Conservation (phyloP, 805 yeast genomes). For the Lachancea kluyveri region DNA sequence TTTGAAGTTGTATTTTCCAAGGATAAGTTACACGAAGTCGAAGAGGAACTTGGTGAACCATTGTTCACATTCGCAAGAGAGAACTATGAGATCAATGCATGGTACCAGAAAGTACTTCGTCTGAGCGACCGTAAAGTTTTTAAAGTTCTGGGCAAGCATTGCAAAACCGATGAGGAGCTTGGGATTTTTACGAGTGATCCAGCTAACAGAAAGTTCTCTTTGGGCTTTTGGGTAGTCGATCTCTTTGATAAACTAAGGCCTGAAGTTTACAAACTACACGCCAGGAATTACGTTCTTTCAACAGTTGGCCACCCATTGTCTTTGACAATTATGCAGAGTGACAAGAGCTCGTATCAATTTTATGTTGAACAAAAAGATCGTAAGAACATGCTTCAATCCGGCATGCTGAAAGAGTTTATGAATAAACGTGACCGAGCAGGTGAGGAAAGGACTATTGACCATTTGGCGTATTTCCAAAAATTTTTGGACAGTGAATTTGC, state of each 20-base stretch:
- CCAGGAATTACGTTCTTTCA: slow-evolving; percentile 20
- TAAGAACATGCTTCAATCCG: slow-evolving; percentile 20
- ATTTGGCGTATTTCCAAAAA: slow-evolving; percentile 11
- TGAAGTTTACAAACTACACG: slow-evolving; percentile 28
- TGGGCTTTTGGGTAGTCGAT: slow-evolving; percentile 10
- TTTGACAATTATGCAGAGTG: slow-evolving; percentile 19
- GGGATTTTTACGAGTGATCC: background rate
- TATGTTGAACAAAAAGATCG: slow-evolving; percentile 11
- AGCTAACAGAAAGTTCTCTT: background rate
- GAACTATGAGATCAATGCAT: slow-evolving; percentile 13
- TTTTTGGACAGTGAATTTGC: slow-evolving; percentile 14
- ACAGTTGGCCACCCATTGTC: slow-evolving; percentile 21
- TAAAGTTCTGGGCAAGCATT: background rate
- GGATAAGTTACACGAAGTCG: slow-evolving; percentile 13
- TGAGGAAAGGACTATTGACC: slow-evolving; percentile 17
- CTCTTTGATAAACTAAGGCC: slow-evolving; percentile 20
- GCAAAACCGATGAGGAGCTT: slow-evolving; percentile 1
- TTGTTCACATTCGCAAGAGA: slow-evolving; percentile 19
- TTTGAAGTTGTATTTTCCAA: slow-evolving; percentile 20
- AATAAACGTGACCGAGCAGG: background rate
- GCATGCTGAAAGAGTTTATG: slow-evolving; percentile 14
- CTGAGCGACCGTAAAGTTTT: background rate
- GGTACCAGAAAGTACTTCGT: slow-evolving; percentile 10
- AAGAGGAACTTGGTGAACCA: slow-evolving; percentile 17
- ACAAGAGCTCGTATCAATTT: slow-evolving; percentile 16